These are phyloP conservation scores for Corinectria fuckeliana DNA, from an alignment of 2,329 filamentous ascomycete species.

Conservation along the genomic window DNA sequence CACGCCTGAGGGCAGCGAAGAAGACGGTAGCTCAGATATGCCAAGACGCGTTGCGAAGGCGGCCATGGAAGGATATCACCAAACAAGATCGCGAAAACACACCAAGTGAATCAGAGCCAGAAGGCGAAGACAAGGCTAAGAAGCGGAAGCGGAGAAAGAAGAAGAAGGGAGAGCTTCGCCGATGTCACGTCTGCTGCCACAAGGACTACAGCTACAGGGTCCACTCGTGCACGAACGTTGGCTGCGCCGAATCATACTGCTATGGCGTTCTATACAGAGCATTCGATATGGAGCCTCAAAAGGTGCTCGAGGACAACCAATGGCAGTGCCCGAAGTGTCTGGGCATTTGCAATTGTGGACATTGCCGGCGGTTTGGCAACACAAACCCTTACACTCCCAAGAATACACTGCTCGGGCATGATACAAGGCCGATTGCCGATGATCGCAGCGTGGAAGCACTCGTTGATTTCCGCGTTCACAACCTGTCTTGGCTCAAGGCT, in stretches of 20 bases:
- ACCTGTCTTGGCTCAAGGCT: conserved; percentile 79
- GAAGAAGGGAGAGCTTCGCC: conserved; percentile 61
- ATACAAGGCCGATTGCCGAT: conserved; percentile 89
- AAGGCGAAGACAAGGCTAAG: conserved; percentile 68
- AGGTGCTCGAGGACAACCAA: conserved; percentile 77
- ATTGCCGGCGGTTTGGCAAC: conserved; percentile 71
- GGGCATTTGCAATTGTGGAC: conserved; percentile 85
- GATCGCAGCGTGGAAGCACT: conserved; percentile 88
- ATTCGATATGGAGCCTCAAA: conserved; percentile 87
- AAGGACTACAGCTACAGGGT: conserved; percentile 85
- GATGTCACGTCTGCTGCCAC: conserved; percentile 85
- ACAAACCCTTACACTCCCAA: conserved; percentile 85
- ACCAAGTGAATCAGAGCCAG: conserved; percentile 58
- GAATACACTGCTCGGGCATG: conserved; percentile 86
- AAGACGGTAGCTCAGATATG: conserved; percentile 93
- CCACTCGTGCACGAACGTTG: conserved; percentile 73
- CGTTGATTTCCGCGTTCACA: conserved; percentile 90
- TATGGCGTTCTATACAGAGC: conserved; percentile 92
- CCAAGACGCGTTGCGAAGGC: conserved; percentile 80
- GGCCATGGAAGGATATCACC: conserved; percentile 84
- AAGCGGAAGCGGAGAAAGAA: conserved; percentile 63
- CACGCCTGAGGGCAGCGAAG: conserved; percentile 69
- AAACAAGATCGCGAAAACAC: conserved; percentile 60
- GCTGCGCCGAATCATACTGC: conserved; percentile 81
- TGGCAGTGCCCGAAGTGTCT: conserved; percentile 92